Evolutionary conservation across 225 moss, liverwort and hornwort species (phyloP), one percentile per base, ranked within the genome.

Genomic region (Antitrichia curtipendula): DNA sequence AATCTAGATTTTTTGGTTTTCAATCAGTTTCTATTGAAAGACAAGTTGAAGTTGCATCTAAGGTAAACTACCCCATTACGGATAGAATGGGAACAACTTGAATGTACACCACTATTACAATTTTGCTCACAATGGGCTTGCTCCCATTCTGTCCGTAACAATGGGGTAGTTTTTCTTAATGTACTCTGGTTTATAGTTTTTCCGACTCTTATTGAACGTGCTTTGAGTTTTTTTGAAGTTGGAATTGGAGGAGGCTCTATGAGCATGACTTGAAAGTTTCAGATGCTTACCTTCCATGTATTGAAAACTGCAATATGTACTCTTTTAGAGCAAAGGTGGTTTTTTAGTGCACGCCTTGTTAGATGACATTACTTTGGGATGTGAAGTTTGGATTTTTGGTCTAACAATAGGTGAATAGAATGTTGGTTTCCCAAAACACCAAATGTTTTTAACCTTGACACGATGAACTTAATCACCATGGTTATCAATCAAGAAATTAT

Each of bases 261-360:
- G 22, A 75, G 8, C 0, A 0, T 32, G 22, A 52, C 1, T 0
- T 75, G 2, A 7, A 2, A 53, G 75, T 36, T 52, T 20, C 1
- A 8, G 5, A 34, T 34, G 52, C 34, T 52, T 34, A 52, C 5
- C 5, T 34, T 36, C 0, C 0, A 0, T 34, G 13, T 13, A 34
- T 32, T 52, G 2, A 13, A 75, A 50, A 50, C 2, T 36, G 4
- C 22, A 75, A 32, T 75, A 22, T 36, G 8, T 52, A 34, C 13
- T 75, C 52, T 22, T 34, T 34, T 22, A 36, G 38, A 38, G 1
- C 3, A 17, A 0, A 2, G 11, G 3, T 17, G 17, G 10, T 56
- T 78, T 56, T 78, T 24, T 17, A 25, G 27, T 78, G 16, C 7
- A 56, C 0, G 2, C 7, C 11, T 56, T 36, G 4, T 38, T 11